Evolutionary conservation across 176 grass and related monocot species (phyloP).

Genomic region (Poa annua): DNA sequence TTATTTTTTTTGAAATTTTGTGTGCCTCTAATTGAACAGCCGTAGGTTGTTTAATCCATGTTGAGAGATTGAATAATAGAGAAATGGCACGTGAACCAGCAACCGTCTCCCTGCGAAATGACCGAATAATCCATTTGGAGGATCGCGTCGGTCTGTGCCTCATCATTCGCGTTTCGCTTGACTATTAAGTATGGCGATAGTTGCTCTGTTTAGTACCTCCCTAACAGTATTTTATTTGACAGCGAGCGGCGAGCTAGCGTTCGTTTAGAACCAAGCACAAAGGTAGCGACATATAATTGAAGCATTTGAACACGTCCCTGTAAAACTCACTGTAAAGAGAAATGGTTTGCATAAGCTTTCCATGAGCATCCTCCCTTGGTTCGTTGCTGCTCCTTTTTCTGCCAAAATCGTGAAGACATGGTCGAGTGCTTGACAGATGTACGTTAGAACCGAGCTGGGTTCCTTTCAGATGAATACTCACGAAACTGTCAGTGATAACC

Average conservation of each 20-base stretch:
- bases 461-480: no score
- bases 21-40: neutral
- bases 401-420: neutral
- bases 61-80: neutral
- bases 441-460: neutral
- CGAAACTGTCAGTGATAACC: no score
- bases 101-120: neutral
- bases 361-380: neutral
- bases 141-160: neutral
- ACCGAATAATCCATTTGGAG: neutral
- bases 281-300: neutral
- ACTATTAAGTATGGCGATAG: neutral
- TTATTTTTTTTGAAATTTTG: no score
- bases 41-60: neutral
- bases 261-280: neutral
- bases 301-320: neutral
- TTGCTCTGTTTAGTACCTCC: neutral
- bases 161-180: constrained; percentile 6
- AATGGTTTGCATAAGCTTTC: neutral
- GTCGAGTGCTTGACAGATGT: no score
- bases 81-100: neutral
- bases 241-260: neutral
- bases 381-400: neutral
- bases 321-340: neutral
- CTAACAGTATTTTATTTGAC: neutral